Evolutionary conservation across 306 rosid genomes (phyloP).

Genomic region (Rubus parviflorus): DNA sequence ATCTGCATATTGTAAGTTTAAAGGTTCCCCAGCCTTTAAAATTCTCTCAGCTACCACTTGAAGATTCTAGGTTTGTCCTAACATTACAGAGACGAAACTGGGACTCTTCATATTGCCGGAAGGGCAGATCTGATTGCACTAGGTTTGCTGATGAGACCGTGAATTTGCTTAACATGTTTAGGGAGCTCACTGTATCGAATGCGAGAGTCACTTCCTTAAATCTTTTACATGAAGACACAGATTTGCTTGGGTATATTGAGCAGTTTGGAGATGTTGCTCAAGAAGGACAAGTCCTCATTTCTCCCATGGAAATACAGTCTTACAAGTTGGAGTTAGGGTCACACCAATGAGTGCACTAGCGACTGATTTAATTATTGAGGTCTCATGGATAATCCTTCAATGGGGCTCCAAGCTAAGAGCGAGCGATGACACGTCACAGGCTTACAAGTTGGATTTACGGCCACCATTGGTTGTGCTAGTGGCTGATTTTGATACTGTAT

Average conservation of each 20-base stretch:
- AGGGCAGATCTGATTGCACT: conserved; percentile 79
- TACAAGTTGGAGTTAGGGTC: conserved; percentile 76
- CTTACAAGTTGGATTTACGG: conserved; percentile 68
- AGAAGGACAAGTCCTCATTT: conserved; percentile 67
- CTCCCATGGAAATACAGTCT: conserved; percentile 94
- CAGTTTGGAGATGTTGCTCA: conserved; percentile 55
- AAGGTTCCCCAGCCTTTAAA: conserved; percentile 84
- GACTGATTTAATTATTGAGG: background rate
- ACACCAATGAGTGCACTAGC: conserved; percentile 27
- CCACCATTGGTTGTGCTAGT: conserved; percentile 21
- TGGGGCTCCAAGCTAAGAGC: conserved; percentile 11
- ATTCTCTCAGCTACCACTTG: conserved; percentile 54
- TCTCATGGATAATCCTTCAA: conserved; percentile 25
- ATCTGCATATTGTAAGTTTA: conserved; percentile 86
- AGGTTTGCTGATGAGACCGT: conserved; percentile 57
- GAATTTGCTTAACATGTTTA: conserved; percentile 69
- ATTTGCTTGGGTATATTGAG: conserved; percentile 69
- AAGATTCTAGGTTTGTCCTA: conserved; percentile 61
- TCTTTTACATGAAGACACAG: conserved; percentile 82
- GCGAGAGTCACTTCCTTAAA: conserved; percentile 75
- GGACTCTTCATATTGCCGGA: conserved; percentile 83
- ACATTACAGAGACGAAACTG: conserved; percentile 70
- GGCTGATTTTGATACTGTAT: background rate
- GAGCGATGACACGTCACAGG: conserved; percentile 27
- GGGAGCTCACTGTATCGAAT: conserved; percentile 52